phyloP scores from a whole-genome alignment of 768 basidiomycete genomes.

The Pluteus cervinus region DNA sequence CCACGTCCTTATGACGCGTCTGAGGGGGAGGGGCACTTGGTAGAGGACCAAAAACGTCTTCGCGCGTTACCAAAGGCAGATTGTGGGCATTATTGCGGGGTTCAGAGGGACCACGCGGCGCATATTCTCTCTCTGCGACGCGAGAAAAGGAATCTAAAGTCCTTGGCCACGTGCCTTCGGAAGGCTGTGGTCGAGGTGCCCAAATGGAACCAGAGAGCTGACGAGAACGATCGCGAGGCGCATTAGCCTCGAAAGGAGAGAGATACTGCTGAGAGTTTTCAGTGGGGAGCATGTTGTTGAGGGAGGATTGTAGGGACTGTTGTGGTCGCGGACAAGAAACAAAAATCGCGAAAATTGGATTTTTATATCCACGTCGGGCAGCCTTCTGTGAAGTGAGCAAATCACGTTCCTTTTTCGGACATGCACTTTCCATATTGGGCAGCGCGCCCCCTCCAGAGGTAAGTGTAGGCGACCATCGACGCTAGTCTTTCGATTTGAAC shows the following conservation, averaged over 20 bases:
- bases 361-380: constrained; percentile 28
- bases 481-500: constrained; percentile 5
- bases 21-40: constrained; percentile 23
- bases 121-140: constrained; percentile 35
- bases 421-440: constrained; percentile 26
- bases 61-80: constrained; percentile 31
- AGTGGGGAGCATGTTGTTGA: constrained; percentile 25
- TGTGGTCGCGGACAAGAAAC: constrained; percentile 39
- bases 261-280: constrained; percentile 27
- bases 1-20: constrained; percentile 40
- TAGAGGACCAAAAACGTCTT: constrained; percentile 64
- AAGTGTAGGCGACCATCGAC: constrained; percentile 7
- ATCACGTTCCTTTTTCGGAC: constrained; percentile 29
- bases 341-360: constrained; percentile 16
- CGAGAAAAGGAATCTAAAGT: constrained; percentile 58
- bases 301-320: constrained; percentile 23
- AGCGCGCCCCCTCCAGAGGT: constrained; percentile 23
- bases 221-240: constrained; percentile 32
- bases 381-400: constrained; percentile 24
- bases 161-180: constrained; percentile 63
- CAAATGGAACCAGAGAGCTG: constrained; percentile 58
- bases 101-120: constrained; percentile 19
- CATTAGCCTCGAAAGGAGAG: constrained; percentile 32
- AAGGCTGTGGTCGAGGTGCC: constrained; percentile 75
- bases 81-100: constrained; percentile 15